Evolutionary conservation across 2,329 filamentous ascomycete species (phyloP), one percentile per base, ranked within the genome.

Genomic region (Xylariaceae sp.): DNA sequence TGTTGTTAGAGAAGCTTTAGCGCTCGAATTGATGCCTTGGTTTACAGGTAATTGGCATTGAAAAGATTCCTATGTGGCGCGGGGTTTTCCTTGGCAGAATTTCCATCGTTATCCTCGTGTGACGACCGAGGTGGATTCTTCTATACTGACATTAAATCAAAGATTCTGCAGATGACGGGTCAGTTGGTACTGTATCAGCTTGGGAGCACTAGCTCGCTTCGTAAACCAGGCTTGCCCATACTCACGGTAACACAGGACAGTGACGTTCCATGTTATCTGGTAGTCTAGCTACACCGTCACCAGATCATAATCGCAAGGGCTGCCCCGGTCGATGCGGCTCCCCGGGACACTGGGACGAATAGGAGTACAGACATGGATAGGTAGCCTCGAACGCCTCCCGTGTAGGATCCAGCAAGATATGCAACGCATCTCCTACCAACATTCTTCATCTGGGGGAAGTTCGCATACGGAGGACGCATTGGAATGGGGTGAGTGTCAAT

Each of bases 1-100:
- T 89, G 57, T 72, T 89, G 61, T 72, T 89, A 55, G 81, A 82
- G 70, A 85, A 82, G 74, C 68, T 88, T 26, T 54, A 49, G 46
- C 60, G 61, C 26, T 63, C 61, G 42, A 12, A 20, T 12, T 37
- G 45, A 19, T 26, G 7, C 21, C 43, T 45, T n/a, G 3, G 20
- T 45, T 19, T 48, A 57, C 40, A 51, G 18, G 19, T 16, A 32
- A 48, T 40, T 19, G 20, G 12, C 40, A 19, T 46, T 16, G 3
- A 7, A 16, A 37, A 3, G 6, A 37, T 10, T 10, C 6, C 32
- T 4, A 37, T 37, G 9, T 7, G 12, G 32, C 3, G n/a, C n/a
- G n/a, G n/a, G 6, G 12, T 12, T 37, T 37, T 37, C 14, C 7
- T 37, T 12, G 14, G 32, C 32, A 37, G 14, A 4, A 16, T 14